These are phyloP conservation scores for Triangularia setosa DNA, from an alignment of 2,329 filamentous ascomycete genomes.

Conservation along the genomic window DNA sequence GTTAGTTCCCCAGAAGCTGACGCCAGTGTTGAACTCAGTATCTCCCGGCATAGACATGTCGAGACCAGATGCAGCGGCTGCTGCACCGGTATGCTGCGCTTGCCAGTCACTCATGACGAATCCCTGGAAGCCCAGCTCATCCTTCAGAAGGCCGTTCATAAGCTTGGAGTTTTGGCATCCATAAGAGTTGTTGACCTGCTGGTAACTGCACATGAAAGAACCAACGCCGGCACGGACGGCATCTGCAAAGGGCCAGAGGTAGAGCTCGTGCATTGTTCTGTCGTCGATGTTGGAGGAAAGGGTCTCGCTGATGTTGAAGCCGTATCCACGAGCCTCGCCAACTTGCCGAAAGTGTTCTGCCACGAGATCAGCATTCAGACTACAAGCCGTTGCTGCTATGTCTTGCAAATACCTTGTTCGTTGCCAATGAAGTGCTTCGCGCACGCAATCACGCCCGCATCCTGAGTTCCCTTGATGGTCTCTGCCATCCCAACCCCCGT, in stretches of 20 bases:
- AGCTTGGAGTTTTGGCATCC: constrained; percentile 62
- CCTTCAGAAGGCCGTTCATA: constrained; percentile 60
- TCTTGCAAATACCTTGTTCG: constrained; percentile 52
- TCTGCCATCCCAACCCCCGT: constrained; percentile 69
- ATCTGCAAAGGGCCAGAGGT: constrained; percentile 62
- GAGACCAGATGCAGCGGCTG: constrained; percentile 65
- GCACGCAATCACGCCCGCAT: constrained; percentile 72
- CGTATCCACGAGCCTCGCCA: constrained; percentile 52
- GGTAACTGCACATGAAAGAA: constrained; percentile 51
- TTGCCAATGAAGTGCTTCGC: constrained; percentile 70
- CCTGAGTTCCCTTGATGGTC: constrained; percentile 75
- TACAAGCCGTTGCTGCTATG: background rate
- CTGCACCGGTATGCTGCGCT: constrained; percentile 66
- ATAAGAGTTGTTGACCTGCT: constrained; percentile 64
- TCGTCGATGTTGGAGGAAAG: constrained; percentile 54
- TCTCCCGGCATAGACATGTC: constrained; percentile 93
- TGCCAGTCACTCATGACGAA: constrained; percentile 56
- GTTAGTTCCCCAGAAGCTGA: constrained; percentile 80
- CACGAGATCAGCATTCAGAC: constrained; percentile 18
- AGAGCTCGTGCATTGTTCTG: constrained; percentile 58
- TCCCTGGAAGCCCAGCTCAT: constrained; percentile 63
- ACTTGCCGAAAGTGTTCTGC: constrained; percentile 68
- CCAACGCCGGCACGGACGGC: constrained; percentile 53
- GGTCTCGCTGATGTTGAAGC: constrained; percentile 59
- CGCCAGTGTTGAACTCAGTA: constrained; percentile 67